A percentile compares a stretch with the other conserved stretches of the same genome.
Evolutionary conservation across 192 early-diverging fungal genomes (phyloP).

Genomic region (Podila epicladia): DNA sequence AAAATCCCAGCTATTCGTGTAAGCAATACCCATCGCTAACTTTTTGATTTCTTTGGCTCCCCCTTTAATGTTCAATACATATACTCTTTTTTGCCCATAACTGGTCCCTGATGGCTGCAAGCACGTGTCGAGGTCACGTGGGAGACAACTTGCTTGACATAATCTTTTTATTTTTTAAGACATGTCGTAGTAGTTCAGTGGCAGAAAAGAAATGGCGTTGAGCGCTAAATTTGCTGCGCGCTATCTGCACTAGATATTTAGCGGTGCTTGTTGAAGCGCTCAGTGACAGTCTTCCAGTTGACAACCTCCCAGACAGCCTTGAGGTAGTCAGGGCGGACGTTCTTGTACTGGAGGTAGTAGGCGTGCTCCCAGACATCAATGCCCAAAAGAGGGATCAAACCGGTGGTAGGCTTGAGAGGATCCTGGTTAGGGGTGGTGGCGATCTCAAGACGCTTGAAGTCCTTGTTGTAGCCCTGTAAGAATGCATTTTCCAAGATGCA

Average conservation of each 20-base stretch:
- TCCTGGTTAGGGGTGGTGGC: conserved; percentile 93
- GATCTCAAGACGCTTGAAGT: conserved; percentile 81
- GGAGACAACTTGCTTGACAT: too few species aligned
- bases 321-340: conserved; percentile 96
- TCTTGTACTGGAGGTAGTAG: conserved; percentile 98
- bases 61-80: too few species aligned
- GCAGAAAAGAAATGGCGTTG: too few species aligned
- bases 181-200: too few species aligned
- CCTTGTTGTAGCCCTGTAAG: conserved; percentile 81
- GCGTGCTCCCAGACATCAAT: conserved; percentile 97
- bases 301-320: conserved; percentile 95
- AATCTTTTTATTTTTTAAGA: too few species aligned
- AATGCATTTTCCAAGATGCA: neutral
- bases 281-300: conserved; percentile 97
- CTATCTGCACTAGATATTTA: conserved; percentile 19
- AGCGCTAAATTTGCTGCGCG: too few species aligned
- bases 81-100: too few species aligned
- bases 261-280: conserved; percentile 80
- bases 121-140: too few species aligned
- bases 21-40: too few species aligned
- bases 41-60: too few species aligned
- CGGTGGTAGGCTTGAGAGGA: conserved; percentile 62
- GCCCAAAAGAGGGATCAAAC: conserved; percentile 85
- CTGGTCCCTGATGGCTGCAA: too few species aligned
- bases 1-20: too few species aligned